A percentile compares a stretch with the other conserved stretches of the same genome.
phyloP scores from a whole-genome alignment of 2,329 filamentous ascomycete genomes.

The Akanthomyces uredinophilus region DNA sequence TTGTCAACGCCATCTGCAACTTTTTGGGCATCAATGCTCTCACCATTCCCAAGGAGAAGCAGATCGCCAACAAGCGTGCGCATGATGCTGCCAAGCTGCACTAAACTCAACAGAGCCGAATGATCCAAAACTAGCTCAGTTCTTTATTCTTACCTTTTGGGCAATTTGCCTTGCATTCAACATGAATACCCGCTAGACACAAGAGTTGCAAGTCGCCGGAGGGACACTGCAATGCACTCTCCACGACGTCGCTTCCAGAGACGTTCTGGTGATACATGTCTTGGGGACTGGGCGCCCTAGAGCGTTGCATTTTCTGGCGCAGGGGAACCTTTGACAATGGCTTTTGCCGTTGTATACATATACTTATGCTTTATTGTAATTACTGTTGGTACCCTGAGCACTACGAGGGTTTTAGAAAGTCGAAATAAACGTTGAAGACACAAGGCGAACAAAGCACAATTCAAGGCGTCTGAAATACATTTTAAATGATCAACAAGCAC shows the following conservation, averaged over 20 bases:
- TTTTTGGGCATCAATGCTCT: constrained; percentile 93
- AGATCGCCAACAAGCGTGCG: constrained; percentile 48
- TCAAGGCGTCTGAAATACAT: not conserved
- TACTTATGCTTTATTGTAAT: constrained; percentile 14
- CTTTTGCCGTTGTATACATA: constrained; percentile 14
- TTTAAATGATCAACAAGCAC: too few species aligned
- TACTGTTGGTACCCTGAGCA: not conserved
- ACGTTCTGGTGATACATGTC: not conserved
- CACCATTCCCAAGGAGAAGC: constrained; percentile 68
- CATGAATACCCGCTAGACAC: constrained; percentile 3
- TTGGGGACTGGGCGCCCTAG: not conserved
- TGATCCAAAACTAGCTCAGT: not conserved
- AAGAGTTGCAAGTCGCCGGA: not conserved
- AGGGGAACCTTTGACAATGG: constrained; percentile 12
- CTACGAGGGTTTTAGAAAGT: not conserved
- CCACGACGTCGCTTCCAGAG: not conserved
- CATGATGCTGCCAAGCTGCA: constrained; percentile 33
- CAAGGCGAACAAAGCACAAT: not conserved
- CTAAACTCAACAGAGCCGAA: constrained; percentile 16
- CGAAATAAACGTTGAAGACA: not conserved
- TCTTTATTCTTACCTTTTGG: not conserved
- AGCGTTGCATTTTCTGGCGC: constrained; percentile 14
- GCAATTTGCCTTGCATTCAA: constrained; percentile 4
- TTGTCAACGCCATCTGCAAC: constrained; percentile 85
- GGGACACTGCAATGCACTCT: not conserved